Evolutionary conservation across 1,139 yeast species (phyloP), one percentile per base, ranked within the genome.

Genomic region (Meyerozyma carpophila): DNA sequence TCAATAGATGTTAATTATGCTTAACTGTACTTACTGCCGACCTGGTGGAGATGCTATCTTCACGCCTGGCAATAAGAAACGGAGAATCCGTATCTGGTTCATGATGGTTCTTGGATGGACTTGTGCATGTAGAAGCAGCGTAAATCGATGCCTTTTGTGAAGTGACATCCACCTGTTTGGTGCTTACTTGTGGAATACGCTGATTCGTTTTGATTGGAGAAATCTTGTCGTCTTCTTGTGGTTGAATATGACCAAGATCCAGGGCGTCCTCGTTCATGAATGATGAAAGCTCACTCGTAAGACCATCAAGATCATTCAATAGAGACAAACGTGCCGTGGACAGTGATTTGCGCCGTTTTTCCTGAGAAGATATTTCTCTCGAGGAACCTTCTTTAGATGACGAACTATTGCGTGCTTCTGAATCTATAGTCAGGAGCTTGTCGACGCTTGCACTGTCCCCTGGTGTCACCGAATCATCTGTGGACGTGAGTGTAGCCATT

Each of bases 311-410:
- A 32, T 59, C 55, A 31, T 65, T 65, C 39, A 58, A 45, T 3
- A 65, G 51, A 4, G 70, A 65, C 2, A 66, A 62, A 42, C 56
- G 54, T 3, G 61, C 44, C 11, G 69, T 62, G 0, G 67, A 62
- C 25, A 57, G 59, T 1, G 68, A 57, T 24, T 51, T 50, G 4
- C 42, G 25, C 8, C 32, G 27, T 5, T 3, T 18, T 10, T 40
- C 28, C 8, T 27, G 32, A 3, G 28, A 25, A 4, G 41, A 31
- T 5, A 24, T 4, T 5, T 14, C 37, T 21, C 14, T 11, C 3
- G 27, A 39, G 2, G 41, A 25, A 10, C 27, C 14, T 13, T 43
- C 66, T 50, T 26, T 52, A 48, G 26, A 44, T 26, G 43, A 36
- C 9, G 45, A 42, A 18, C 29, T 32, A 14, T 34, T 36, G 14